A percentile compares a stretch with the other conserved stretches of the same genome.
Evolutionary conservation across 805 yeast genomes (phyloP).

Genomic region (Metschnikowia picachoensis): DNA sequence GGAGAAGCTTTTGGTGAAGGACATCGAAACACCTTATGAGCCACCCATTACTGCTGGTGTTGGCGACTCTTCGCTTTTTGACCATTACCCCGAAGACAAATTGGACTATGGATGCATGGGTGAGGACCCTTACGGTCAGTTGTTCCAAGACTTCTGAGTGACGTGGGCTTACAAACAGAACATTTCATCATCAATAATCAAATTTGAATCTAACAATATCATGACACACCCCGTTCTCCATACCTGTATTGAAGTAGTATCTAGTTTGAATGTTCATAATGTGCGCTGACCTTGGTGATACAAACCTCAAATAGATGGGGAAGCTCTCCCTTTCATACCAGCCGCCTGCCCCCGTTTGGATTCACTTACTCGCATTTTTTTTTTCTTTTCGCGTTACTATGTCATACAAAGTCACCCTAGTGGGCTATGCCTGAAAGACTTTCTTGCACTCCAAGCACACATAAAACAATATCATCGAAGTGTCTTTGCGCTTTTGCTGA

Average conservation of each 20-base stretch:
- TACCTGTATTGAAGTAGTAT: slow-evolving; percentile 3
- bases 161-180: no score
- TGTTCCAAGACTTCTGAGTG: slow-evolving; percentile 31
- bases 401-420: no score
- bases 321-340: no score
- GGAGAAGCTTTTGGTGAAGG: slow-evolving; percentile 52
- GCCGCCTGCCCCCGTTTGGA: no score
- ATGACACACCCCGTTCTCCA: not conserved
- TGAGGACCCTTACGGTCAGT: slow-evolving; percentile 37
- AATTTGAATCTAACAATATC: no score
- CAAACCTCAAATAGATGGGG: no score
- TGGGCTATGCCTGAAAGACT: slow-evolving; percentile 45
- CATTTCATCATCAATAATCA: no score
- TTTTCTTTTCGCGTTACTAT: not conserved
- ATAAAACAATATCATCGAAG: slow-evolving; percentile 90
- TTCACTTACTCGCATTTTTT: not conserved
- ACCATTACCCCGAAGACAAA: slow-evolving; percentile 44
- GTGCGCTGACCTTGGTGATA: no score
- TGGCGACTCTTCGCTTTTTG: slow-evolving; percentile 49
- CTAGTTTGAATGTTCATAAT: slow-evolving; percentile 1
- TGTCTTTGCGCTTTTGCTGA: slow-evolving; percentile 92
- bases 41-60: slow-evolving; percentile 62
- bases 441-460: slow-evolving; percentile 87
- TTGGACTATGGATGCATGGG: slow-evolving; percentile 37
- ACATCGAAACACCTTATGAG: slow-evolving; percentile 61